Evolutionary conservation across 1,284 basidiomycete species (phyloP).

Genomic region (Tilletia caries): DNA sequence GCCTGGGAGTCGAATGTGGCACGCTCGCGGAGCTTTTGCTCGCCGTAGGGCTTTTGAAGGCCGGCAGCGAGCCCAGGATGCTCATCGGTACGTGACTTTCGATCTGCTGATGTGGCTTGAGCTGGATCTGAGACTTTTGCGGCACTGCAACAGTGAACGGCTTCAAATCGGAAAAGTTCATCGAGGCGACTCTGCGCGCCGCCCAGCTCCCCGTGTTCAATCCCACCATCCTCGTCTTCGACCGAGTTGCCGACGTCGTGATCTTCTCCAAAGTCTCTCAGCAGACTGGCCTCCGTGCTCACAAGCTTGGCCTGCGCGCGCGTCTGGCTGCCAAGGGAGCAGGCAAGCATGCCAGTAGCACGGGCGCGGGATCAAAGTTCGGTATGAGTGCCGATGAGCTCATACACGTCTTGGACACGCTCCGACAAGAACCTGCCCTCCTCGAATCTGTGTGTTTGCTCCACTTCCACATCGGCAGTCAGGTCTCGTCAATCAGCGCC

Average conservation of each 20-base stretch:
- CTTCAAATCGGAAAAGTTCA: slow-evolving; percentile 4
- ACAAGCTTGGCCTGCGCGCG: neutral
- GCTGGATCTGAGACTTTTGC: neutral
- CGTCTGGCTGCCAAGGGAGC: neutral
- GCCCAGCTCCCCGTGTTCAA: neutral
- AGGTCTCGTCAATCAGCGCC: neutral
- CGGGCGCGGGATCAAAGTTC: neutral
- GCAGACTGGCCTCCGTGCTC: neutral
- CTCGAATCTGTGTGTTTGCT: neutral
- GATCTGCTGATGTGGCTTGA: neutral
- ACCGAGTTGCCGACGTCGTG: neutral
- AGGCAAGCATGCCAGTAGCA: neutral
- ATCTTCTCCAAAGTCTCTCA: neutral
- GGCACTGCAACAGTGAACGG: neutral
- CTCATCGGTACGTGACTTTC: neutral
- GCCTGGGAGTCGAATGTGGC: neutral
- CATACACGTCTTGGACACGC: neutral
- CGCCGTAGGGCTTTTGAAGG: neutral
- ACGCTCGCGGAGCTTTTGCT: neutral
- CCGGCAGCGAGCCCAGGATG: neutral
- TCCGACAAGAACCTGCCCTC: neutral
- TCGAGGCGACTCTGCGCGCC: neutral
- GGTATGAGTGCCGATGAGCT: neutral
- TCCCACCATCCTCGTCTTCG: slow-evolving; percentile 5
- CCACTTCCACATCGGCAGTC: neutral